Base-by-base conservation (phyloP, 2,329 filamentous ascomycete species). In the Claviceps spartinae region DNA sequence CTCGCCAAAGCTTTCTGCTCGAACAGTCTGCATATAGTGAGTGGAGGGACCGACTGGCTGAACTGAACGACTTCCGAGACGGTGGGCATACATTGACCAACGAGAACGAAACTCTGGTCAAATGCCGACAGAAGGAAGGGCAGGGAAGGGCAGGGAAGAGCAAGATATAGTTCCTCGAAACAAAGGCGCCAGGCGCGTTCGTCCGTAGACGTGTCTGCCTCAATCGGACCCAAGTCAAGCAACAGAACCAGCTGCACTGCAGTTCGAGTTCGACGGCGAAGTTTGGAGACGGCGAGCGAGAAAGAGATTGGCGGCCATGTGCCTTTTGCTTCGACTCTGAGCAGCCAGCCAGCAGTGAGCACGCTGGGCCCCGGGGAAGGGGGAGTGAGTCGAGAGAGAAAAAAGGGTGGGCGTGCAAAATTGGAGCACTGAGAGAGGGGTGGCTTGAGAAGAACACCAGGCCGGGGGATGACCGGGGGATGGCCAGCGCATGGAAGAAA, bases 401-500 rank as follows among this genome's bases (percentile, higher is more conserved):
- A 45, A n/a, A 48, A 22, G 46, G 26, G 49, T 46, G 34, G 13
- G 49, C 52, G 9, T 34, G 30, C 30, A 11, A 34, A 26, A 36
- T 37, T 49, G 30, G 49, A 16, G 16, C 48, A 50, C 30, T 38
- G 38, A 42, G 49, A 58, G 55, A 58, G 52, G 58, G 54, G 59
- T 56, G 62, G 60, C 52, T 56, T 58, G 59, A 59, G 48, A 53
- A 57, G 58, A 18, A 54, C 20, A 22, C 14, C 14, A 53, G 55
- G 59, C 9, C 9, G 30, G 30, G 26, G 30, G 30, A 34, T 34
- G 53, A 56, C 55, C 60, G 61, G 61, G 57, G 68, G 67, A 67
- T 65, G 68, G 65, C 72, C 71, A 69, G 60, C 66, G 70, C 71
- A 75, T 75, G 70, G 70, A 66, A 70, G 67, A 72, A 72, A 72